Percentiles rank a stretch among this genome's conserved stretches.
Evolutionary conservation across 2,329 filamentous ascomycete species (phyloP).

Genomic region (Fusarium foetens): DNA sequence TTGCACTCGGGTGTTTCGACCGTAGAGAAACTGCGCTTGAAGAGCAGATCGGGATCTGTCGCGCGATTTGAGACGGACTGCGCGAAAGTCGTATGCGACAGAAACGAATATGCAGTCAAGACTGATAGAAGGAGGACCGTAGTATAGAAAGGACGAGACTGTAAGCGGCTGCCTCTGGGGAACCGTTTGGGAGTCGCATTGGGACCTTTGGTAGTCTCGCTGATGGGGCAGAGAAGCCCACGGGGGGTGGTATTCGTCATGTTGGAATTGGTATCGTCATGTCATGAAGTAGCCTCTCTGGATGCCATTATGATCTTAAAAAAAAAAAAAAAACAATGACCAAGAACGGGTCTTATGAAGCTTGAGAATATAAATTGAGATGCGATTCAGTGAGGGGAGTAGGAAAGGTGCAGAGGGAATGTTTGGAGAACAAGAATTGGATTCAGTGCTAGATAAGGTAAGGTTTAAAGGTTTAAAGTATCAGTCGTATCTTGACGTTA

Average conservation of each 20-base stretch:
- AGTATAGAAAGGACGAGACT: slow-evolving; percentile 61
- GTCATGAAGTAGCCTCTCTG: slow-evolving; percentile 34
- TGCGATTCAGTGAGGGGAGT: not conserved
- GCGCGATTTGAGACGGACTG: slow-evolving; percentile 15
- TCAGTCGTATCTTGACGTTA: slow-evolving; percentile 35
- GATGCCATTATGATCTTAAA: slow-evolving; percentile 17
- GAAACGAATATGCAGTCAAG: slow-evolving; percentile 57
- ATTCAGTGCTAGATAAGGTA: slow-evolving; percentile 14
- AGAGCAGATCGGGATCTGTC: slow-evolving; percentile 27
- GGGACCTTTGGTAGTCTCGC: slow-evolving; percentile 10
- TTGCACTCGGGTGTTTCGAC: slow-evolving; percentile 69
- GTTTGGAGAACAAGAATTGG: slow-evolving; percentile 5
- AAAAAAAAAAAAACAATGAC: not conserved
- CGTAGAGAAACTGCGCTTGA: slow-evolving; percentile 42
- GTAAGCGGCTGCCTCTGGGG: slow-evolving; percentile 51
- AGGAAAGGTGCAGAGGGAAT: slow-evolving; percentile 2
- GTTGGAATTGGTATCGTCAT: slow-evolving; percentile 34
- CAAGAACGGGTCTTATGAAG: not conserved
- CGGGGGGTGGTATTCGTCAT: slow-evolving; percentile 28
- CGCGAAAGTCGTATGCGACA: slow-evolving; percentile 44
- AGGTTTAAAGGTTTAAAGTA: slow-evolving; percentile 1
- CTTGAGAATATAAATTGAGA: not conserved
- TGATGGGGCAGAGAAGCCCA: slow-evolving; percentile 9
- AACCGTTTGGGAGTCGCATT: slow-evolving; percentile 14
- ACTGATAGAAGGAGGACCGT: slow-evolving; percentile 59